Base-by-base conservation (phyloP, 768 basidiomycete genomes). In the Rhodotorula diobovata region DNA sequence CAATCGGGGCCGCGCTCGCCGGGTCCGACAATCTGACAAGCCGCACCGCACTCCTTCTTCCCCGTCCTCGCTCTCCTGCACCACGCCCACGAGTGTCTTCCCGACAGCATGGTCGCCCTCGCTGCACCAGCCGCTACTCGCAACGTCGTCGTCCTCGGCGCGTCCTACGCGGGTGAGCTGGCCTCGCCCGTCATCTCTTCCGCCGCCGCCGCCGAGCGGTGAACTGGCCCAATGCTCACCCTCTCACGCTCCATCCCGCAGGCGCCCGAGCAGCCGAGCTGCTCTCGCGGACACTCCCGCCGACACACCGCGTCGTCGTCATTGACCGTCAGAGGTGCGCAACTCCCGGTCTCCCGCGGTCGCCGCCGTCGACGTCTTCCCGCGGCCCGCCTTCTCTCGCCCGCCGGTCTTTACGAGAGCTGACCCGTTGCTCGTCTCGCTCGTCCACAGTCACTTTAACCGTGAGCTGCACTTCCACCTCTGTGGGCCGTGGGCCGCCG, bases 141-240 rank as follows among this genome's bases (percentile, higher is more conserved):
- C 10, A 74, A 78, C 63, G 74, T 76, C 28, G 77, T 78, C n/a
- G 66, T 78, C 34, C 72, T 78, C 20, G 77, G 76, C 2, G 75
- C 68, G 2, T 57, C 64, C 53, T 76, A 76, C 51, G 72, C 72
- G 1, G 76, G 77, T 72, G 9, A 25, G 63, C 51, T 20, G 23
- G 18, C 39, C 28, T 3, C 37, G 30, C 32, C 57, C 20, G 50
- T 25, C 46, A 21, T 14, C 32, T 32, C 37, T 14, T 25, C 34
- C 48, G 32, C 53, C 32, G 32, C 32, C 45, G 28, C 14, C 21
- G 21, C 57, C 46, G 67, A 59, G 37, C 61, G 61, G 18, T 46
- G 23, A 51, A 25, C 46, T 23, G 32, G 45, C 39, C 14, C 14
- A n/a, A n/a, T n/a, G n/a, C 53, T 25, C 32, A 1, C n/a, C 21